phyloP scores from a whole-genome alignment of 805 yeast species.

The Blastobotrys terrestris region DNA sequence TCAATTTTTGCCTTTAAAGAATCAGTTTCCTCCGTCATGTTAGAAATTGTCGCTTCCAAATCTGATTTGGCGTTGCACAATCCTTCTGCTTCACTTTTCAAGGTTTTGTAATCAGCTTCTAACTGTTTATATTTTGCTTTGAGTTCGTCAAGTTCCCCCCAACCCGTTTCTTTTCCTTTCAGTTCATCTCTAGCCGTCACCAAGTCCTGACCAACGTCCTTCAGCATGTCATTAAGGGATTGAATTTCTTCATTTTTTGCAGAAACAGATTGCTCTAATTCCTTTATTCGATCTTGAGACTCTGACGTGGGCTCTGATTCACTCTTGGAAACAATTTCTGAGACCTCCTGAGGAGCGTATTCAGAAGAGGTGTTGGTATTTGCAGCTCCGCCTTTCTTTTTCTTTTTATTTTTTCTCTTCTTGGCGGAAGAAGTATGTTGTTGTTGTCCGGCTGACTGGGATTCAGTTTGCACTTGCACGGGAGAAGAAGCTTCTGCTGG shows the following conservation, averaged over 20 bases:
- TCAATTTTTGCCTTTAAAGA: not conserved
- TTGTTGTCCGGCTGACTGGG: not conserved
- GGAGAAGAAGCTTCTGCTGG: conserved; percentile 3
- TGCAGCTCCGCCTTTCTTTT: conserved; percentile 22
- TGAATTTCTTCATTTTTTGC: conserved; percentile 53
- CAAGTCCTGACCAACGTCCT: conserved; percentile 70
- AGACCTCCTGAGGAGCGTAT: no score
- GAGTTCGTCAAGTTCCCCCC: conserved; percentile 4
- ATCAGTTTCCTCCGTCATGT: not conserved
- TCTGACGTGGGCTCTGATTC: no score
- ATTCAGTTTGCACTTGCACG: not conserved
- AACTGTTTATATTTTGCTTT: conserved; percentile 3
- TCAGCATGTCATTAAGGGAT: conserved; percentile 66
- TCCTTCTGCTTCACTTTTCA: not conserved
- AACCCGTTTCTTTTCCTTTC: conserved; percentile 27
- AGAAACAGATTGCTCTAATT: not conserved
- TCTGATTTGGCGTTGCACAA: not conserved
- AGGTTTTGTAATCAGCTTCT: not conserved
- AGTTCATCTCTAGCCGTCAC: conserved; percentile 61
- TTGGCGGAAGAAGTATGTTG: conserved; percentile 6
- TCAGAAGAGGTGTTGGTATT: conserved; percentile 1
- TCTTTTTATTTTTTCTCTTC: conserved; percentile 28
- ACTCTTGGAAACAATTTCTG: no score
- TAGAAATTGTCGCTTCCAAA: not conserved
- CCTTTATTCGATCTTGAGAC: not conserved